Evolutionary conservation across 352 stramenopile genomes (phyloP).

Genomic region (Halophytophthora batemanensis): DNA sequence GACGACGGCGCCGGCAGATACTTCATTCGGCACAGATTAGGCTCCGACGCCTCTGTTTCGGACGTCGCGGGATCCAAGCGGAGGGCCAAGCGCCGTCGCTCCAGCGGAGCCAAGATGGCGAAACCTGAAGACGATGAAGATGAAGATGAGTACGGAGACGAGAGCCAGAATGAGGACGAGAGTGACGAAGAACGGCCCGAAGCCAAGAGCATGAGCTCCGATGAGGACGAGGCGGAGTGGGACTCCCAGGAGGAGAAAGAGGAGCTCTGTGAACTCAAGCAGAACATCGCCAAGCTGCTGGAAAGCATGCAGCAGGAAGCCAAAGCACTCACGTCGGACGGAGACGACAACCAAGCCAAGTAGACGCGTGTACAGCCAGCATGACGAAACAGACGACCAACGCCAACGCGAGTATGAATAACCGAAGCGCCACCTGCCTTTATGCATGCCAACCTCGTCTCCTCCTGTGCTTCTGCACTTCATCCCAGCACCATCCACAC

Average conservation of each 20-base stretch:
- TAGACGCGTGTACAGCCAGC: neutral
- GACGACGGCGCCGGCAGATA: constrained; percentile 14
- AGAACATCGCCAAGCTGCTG: constrained; percentile 65
- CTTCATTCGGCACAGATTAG: constrained; percentile 3
- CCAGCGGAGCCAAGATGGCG: constrained; percentile 14
- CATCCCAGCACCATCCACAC: no score
- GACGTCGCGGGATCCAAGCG: constrained; percentile 29
- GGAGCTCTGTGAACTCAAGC: constrained; percentile 55
- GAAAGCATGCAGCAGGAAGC: constrained; percentile 57
- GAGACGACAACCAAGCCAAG: constrained; percentile 20
- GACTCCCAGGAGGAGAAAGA: constrained; percentile 55
- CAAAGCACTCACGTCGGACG: constrained; percentile 35
- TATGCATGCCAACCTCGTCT: neutral
- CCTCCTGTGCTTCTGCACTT: no score
- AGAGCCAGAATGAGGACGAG: constrained; percentile 15
- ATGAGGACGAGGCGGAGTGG: constrained; percentile 34
- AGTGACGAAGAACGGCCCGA: constrained; percentile 18
- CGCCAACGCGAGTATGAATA: neutral
- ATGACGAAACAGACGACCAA: neutral
- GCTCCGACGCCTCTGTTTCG: constrained; percentile 13
- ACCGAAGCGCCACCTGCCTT: neutral
- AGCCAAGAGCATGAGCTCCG: constrained; percentile 6
- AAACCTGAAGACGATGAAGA: constrained; percentile 37
- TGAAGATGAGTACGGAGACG: constrained; percentile 17
- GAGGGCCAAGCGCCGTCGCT: constrained; percentile 9